Conservation (phyloP, 2,329 filamentous ascomycete species). For the Claviceps africana region DNA sequence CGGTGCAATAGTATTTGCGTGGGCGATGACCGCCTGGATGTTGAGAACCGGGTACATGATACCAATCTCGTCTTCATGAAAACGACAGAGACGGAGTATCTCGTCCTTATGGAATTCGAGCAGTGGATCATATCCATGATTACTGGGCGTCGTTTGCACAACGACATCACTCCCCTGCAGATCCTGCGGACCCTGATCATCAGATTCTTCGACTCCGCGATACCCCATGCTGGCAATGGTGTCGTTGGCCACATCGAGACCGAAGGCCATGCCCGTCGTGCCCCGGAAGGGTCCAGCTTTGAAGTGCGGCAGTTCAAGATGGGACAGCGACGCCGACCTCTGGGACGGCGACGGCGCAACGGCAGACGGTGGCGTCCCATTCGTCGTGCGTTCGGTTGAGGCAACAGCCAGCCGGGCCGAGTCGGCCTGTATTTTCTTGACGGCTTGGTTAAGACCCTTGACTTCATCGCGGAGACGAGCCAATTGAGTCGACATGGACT, state of each 20-base stretch:
- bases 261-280: slow-evolving; percentile 74
- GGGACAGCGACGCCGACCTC: slow-evolving; percentile 22
- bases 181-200: slow-evolving; percentile 37
- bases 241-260: slow-evolving; percentile 72
- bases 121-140: slow-evolving; percentile 53
- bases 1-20: slow-evolving; percentile 54
- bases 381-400: slow-evolving; percentile 27
- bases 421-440: slow-evolving; percentile 52
- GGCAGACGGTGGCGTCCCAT: slow-evolving; percentile 15
- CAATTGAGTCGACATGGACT: slow-evolving; percentile 63
- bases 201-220: slow-evolving; percentile 43
- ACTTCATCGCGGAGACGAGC: slow-evolving; percentile 70
- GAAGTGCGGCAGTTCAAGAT: slow-evolving; percentile 32
- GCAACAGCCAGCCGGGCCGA: slow-evolving; percentile 27
- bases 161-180: slow-evolving; percentile 10
- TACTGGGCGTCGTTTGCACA: slow-evolving; percentile 10
- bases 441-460: slow-evolving; percentile 56
- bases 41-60: slow-evolving; percentile 83
- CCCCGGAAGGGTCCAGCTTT: slow-evolving; percentile 61
- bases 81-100: slow-evolving; percentile 59
- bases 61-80: slow-evolving; percentile 83
- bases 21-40: slow-evolving; percentile 54
- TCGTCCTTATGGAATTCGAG: slow-evolving; percentile 68
- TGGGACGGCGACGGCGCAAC: slow-evolving; percentile 30
- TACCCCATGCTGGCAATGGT: slow-evolving; percentile 87